phyloP scores from a whole-genome alignment of 2,329 filamentous ascomycete genomes.

The Rhynchosporium secalis region DNA sequence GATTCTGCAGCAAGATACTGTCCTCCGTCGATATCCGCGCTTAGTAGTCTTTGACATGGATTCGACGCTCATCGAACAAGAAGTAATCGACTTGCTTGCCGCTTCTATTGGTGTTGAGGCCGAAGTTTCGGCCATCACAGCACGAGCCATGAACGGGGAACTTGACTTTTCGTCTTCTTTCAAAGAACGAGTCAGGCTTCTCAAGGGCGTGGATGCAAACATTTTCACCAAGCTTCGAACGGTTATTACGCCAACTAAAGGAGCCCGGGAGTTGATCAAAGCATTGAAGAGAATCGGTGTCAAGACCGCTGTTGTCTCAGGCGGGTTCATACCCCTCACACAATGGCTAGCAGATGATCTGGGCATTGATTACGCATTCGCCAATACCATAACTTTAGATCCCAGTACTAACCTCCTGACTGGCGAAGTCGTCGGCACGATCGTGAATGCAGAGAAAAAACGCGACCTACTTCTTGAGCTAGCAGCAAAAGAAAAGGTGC shows the following conservation, averaged over 20 bases:
- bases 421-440: conserved; percentile 69
- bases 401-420: conserved; percentile 58
- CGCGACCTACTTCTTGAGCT: conserved; percentile 70
- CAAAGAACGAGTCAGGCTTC: conserved; percentile 73
- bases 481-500: conserved; percentile 64
- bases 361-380: conserved; percentile 83
- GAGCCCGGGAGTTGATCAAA: conserved; percentile 71
- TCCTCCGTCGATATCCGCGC: conserved; percentile 78
- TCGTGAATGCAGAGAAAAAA: conserved; percentile 77
- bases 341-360: conserved; percentile 80
- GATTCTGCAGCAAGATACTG: conserved; percentile 69
- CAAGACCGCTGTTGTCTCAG: conserved; percentile 87
- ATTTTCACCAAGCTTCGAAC: conserved; percentile 78
- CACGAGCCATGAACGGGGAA: conserved; percentile 93
- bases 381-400: conserved; percentile 77
- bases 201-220: conserved; percentile 75
- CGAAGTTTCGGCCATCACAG: conserved; percentile 84
- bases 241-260: conserved; percentile 77
- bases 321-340: conserved; percentile 88
- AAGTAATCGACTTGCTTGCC: conserved; percentile 95
- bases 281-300: conserved; percentile 77
- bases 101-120: conserved; percentile 79
- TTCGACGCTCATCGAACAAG: conserved; percentile 93
- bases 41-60: conserved; percentile 99
- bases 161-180: conserved; percentile 87